Conservation (phyloP, 2,329 filamentous ascomycete genomes). For the Gremmenia infestans region DNA sequence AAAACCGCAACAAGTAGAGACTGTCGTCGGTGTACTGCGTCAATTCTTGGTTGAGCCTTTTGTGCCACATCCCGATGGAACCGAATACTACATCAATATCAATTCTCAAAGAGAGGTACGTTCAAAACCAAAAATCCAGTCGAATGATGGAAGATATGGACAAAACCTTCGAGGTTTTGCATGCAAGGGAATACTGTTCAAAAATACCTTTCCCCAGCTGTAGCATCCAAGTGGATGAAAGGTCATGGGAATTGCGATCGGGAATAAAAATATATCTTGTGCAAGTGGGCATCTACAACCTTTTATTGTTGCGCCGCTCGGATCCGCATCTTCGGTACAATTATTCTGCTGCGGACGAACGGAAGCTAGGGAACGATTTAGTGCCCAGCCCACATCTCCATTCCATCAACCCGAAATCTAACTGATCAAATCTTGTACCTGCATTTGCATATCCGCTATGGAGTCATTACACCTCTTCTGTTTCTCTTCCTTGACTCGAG, state of each 20-base stretch:
- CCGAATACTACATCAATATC: slow-evolving; percentile 99
- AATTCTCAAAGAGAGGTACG: slow-evolving; percentile 99
- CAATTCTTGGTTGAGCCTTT: slow-evolving; percentile 99
- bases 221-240: not conserved
- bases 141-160: not conserved
- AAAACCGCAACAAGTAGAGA: slow-evolving; percentile 91
- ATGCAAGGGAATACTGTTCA: not conserved
- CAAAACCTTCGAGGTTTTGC: not conserved
- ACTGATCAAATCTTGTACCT: slow-evolving; percentile 18
- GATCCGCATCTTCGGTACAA: slow-evolving; percentile 14
- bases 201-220: not conserved
- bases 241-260: not conserved
- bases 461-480: slow-evolving; percentile 9
- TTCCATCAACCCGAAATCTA: slow-evolving; percentile 11
- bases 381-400: slow-evolving; percentile 18
- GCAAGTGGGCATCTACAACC: slow-evolving; percentile 19
- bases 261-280: slow-evolving; percentile 4
- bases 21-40: slow-evolving; percentile 79
- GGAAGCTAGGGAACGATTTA: slow-evolving; percentile 24
- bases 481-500: not conserved
- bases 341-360: slow-evolving; percentile 25
- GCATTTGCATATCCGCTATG: slow-evolving; percentile 16
- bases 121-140: slow-evolving; percentile 26
- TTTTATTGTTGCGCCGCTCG: slow-evolving; percentile 19
- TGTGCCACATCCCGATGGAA: slow-evolving; percentile 89